Conservation (phyloP, 305 asterid genomes). For the Rubia peregrina region DNA sequence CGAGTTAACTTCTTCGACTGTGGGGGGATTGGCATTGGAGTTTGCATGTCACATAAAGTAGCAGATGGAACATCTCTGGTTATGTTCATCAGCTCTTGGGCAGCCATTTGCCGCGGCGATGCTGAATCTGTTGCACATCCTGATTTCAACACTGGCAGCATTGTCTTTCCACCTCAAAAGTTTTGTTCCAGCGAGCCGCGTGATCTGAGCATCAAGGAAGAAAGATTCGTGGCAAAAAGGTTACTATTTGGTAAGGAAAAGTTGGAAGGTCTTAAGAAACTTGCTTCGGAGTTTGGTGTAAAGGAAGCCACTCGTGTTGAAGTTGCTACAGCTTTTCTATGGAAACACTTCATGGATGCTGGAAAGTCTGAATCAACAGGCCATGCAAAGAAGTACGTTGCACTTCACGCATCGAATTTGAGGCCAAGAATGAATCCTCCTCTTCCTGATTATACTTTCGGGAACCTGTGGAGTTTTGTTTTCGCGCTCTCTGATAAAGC, state of each 20-base stretch:
- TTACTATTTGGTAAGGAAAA: conserved; percentile 23
- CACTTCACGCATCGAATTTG: conserved; percentile 24
- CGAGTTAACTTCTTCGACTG: conserved; percentile 25
- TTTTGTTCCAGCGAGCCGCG: background rate
- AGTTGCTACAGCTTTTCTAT: conserved; percentile 23
- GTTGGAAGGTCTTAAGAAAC: conserved; percentile 11
- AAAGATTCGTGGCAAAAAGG: conserved; percentile 22
- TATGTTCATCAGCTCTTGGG: conserved; percentile 29
- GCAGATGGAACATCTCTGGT: conserved; percentile 27
- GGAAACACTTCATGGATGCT: conserved; percentile 20
- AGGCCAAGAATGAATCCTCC: conserved; percentile 28
- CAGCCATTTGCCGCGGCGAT: conserved; percentile 18
- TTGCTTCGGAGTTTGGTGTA: background rate
- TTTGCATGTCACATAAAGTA: conserved; percentile 28
- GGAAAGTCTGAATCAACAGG: background rate
- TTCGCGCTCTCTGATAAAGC: background rate
- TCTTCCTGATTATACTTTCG: conserved; percentile 19
- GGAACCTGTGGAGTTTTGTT: conserved; percentile 24
- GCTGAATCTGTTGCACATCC: background rate
- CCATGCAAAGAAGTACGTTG: conserved; percentile 12
- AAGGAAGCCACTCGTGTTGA: conserved; percentile 23
- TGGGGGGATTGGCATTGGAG: conserved; percentile 26
- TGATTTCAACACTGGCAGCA: conserved; percentile 14
- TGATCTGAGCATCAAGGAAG: background rate
- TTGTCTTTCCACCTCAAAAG: conserved; percentile 24